Evolutionary conservation across 2,329 filamentous ascomycete genomes (phyloP).

Genomic region (Colletotrichum sp.): DNA sequence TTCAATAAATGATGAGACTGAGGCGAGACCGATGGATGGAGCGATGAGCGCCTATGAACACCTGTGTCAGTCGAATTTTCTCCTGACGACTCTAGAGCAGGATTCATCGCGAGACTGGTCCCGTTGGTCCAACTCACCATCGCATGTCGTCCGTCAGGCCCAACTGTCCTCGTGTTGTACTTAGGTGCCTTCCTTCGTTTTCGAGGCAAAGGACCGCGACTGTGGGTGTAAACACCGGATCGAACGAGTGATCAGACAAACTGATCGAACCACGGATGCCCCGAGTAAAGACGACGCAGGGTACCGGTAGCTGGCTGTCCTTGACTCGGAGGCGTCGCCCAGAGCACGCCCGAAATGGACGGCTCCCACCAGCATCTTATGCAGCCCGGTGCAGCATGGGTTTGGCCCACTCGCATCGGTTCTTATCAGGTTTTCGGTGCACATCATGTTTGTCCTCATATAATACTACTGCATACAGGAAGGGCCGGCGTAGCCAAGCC

Average conservation of each 20-base stretch:
- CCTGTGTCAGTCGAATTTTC: neutral
- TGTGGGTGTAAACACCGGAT: neutral
- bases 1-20: constrained; percentile 9
- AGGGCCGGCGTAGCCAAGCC: neutral
- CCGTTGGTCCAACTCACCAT: neutral
- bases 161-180: neutral
- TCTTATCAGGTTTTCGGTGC: neutral
- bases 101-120: neutral
- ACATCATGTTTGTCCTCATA: neutral
- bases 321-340: neutral
- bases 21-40: neutral
- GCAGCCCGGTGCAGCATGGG: neutral
- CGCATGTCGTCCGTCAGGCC: neutral
- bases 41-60: neutral
- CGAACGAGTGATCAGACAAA: neutral
- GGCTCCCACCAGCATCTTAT: neutral
- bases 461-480: neutral
- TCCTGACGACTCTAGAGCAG: neutral
- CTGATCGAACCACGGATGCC: neutral
- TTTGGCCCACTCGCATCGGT: neutral
- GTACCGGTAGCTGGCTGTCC: neutral
- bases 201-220: neutral
- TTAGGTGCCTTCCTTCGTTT: neutral
- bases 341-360: neutral
- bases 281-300: neutral